These are phyloP conservation scores for Phytophthora citricola DNA, from an alignment of 352 stramenopile species.

Conservation along the genomic window DNA sequence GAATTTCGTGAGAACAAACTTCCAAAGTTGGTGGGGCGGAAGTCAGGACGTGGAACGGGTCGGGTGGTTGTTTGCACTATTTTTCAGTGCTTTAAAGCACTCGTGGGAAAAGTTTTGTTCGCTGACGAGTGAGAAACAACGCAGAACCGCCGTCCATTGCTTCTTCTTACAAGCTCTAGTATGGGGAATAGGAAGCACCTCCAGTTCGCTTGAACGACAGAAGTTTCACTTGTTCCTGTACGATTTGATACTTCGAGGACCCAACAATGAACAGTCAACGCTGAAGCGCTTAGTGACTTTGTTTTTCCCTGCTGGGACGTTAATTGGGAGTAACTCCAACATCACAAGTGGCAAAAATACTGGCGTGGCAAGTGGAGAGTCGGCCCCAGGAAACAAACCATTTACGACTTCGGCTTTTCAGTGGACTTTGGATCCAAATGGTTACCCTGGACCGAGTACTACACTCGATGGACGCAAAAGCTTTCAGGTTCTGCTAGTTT, in stretches of 20 bases:
- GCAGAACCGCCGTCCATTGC: constrained; percentile 62
- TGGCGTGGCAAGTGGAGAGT: background rate
- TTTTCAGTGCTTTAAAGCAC: constrained; percentile 59
- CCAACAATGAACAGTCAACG: constrained; percentile 50
- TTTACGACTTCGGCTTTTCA: constrained; percentile 77
- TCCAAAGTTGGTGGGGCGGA: constrained; percentile 20
- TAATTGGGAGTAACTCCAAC: background rate
- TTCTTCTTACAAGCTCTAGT: constrained; percentile 77
- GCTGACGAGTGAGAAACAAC: constrained; percentile 71
- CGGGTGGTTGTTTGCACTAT: constrained; percentile 45
- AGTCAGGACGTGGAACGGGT: constrained; percentile 19
- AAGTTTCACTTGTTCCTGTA: constrained; percentile 76
- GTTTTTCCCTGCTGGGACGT: constrained; percentile 56
- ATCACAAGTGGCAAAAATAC: constrained; percentile 27
- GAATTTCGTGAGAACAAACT: constrained; percentile 52
- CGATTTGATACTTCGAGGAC: constrained; percentile 60
- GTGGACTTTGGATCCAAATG: constrained; percentile 79
- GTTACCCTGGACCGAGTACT: constrained; percentile 74
- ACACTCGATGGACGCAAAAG: constrained; percentile 53
- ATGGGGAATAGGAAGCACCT: constrained; percentile 73
- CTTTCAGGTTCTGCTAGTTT: constrained; percentile 14
- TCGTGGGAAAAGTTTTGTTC: constrained; percentile 60
- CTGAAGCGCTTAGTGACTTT: constrained; percentile 61
- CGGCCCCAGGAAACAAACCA: constrained; percentile 42
- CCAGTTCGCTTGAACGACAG: constrained; percentile 46